Evolutionary conservation across 768 basidiomycete species (phyloP).

Genomic region (Auriscalpium orientale): DNA sequence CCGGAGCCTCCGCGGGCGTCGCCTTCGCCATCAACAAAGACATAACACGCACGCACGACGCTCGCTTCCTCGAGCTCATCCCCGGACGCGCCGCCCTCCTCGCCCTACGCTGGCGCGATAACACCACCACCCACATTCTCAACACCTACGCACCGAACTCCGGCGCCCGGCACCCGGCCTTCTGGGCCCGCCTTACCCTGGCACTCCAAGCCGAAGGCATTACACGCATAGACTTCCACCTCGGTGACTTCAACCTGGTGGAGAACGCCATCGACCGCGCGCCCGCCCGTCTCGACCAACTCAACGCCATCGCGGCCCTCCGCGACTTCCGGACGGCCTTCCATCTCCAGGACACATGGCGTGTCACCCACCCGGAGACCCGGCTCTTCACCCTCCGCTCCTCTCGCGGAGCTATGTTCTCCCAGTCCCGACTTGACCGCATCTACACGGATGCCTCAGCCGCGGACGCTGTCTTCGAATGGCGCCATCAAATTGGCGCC

Average conservation of each 20-base stretch:
- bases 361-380: not conserved
- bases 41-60: not conserved
- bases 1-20: not conserved
- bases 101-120: slow-evolving; percentile 10
- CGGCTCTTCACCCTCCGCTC: not conserved
- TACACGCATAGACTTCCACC: slow-evolving; percentile 24
- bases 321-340: not conserved
- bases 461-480: not conserved
- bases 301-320: not conserved
- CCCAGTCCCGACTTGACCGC: not conserved
- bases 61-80: not conserved
- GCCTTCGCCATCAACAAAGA: not conserved
- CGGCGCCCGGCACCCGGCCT: not conserved
- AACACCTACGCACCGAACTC: slow-evolving; percentile 19
- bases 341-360: not conserved
- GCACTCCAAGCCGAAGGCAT: not conserved
- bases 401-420: not conserved
- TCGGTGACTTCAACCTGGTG: slow-evolving; percentile 36
- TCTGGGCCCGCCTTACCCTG: slow-evolving; percentile 10
- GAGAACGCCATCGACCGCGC: slow-evolving; percentile 33
- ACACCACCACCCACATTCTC: slow-evolving; percentile 1
- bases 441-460: not conserved
- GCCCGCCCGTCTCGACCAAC: slow-evolving; percentile 19
- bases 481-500: not conserved
- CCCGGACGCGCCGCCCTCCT: slow-evolving; percentile 12